A percentile compares a stretch with the other conserved stretches of the same genome.
phyloP scores from a whole-genome alignment of 148 eudicot species.

The Persicaria tinctoria region DNA sequence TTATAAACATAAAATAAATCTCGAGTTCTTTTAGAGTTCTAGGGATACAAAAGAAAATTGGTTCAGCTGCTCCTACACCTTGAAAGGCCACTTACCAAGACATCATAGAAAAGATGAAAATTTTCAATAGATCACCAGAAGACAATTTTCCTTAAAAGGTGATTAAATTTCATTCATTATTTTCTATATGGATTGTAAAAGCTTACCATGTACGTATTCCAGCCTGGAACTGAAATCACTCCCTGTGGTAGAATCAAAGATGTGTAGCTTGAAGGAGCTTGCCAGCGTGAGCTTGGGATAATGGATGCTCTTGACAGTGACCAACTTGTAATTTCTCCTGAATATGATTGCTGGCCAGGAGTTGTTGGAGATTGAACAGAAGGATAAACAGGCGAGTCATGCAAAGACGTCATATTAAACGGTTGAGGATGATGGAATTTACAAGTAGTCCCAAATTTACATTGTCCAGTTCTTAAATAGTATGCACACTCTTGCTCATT shows the following conservation, averaged over 20 bases:
- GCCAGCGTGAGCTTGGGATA: conserved; percentile 79
- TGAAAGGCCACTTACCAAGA: background rate
- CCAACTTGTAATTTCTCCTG: conserved; percentile 58
- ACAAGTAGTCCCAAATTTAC: conserved; percentile 92
- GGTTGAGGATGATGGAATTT: conserved; percentile 98
- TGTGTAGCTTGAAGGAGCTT: conserved; percentile 78
- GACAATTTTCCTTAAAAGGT: too few species aligned
- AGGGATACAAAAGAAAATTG: too few species aligned
- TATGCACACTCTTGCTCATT: conserved; percentile 79
- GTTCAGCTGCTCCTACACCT: too few species aligned
- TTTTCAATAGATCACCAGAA: too few species aligned
- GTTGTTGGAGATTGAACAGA: conserved; percentile 63
- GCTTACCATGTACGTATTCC: conserved; percentile 73
- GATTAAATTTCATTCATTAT: background rate
- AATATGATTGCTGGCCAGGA: conserved; percentile 73
- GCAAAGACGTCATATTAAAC: conserved; percentile 56
- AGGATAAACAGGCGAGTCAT: conserved; percentile 87
- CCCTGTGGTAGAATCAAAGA: conserved; percentile 80
- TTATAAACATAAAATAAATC: too few species aligned
- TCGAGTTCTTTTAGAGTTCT: too few species aligned
- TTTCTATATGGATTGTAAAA: background rate
- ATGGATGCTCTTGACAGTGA: conserved; percentile 69
- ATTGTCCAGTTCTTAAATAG: conserved; percentile 88
- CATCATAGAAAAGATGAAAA: background rate
- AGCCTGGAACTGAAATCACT: conserved; percentile 72